These are phyloP conservation scores for Xylariaceae sp. DNA, from an alignment of 2,329 filamentous ascomycete species.

Conservation along the genomic window DNA sequence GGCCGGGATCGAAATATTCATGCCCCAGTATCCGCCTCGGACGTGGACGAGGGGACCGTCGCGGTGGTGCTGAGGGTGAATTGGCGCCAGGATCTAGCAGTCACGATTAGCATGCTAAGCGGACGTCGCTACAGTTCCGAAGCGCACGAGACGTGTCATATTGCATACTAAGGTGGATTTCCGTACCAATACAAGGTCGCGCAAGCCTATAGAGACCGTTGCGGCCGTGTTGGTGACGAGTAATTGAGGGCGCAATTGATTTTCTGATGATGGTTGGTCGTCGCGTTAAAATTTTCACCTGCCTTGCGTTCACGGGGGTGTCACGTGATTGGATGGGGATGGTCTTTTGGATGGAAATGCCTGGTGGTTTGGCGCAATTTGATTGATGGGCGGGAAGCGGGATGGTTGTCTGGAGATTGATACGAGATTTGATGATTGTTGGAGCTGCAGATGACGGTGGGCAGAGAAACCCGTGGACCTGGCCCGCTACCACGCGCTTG, in stretches of 20 bases:
- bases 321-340: conserved; percentile 26
- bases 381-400: no score
- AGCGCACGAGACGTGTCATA: no score
- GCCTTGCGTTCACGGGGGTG: conserved; percentile 18
- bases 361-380: no score
- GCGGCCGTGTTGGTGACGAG: conserved; percentile 24
- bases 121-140: no score
- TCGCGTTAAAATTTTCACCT: conserved; percentile 27
- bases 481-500: no score
- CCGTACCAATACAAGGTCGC: conserved; percentile 1
- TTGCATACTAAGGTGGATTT: no score
- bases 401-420: no score
- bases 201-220: conserved; percentile 22
- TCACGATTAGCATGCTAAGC: no score
- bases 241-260: conserved; percentile 19
- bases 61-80: conserved; percentile 50
- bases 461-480: no score
- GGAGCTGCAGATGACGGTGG: no score
- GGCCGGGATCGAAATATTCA: conserved; percentile 50
- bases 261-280: conserved; percentile 24
- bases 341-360: no score
- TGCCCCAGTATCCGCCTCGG: conserved; percentile 53
- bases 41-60: conserved; percentile 52
- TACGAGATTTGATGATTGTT: no score
- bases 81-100: conserved; percentile 44